Percentiles rank a stretch among this genome's conserved stretches.
phyloP scores from a whole-genome alignment of 2,329 filamentous ascomycete genomes.

The Davidsoniella neocaledoniae region DNA sequence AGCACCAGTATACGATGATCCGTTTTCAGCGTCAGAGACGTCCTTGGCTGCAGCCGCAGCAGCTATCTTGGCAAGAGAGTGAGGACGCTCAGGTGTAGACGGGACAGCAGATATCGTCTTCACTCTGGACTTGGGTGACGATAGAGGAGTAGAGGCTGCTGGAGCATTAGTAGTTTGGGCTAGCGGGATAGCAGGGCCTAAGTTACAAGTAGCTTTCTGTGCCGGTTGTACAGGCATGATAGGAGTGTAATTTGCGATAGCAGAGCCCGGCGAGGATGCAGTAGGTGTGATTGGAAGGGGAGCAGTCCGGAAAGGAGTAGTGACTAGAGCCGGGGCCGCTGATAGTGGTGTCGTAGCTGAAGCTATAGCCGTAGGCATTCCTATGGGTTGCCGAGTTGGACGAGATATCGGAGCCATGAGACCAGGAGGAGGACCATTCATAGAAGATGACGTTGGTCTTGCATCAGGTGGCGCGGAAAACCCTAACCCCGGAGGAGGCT shows the following conservation, averaged over 20 bases:
- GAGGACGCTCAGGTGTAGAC: constrained; percentile 7
- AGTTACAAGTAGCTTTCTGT: neutral
- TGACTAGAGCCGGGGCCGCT: no score
- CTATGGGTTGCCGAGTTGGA: no score
- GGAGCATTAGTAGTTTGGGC: neutral
- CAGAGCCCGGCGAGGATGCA: no score
- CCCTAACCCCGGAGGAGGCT: constrained; percentile 7
- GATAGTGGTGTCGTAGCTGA: no score
- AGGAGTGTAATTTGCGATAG: no score
- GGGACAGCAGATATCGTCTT: constrained; percentile 1
- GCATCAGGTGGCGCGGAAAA: constrained; percentile 18
- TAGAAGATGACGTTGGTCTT: no score
- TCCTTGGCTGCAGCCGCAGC: neutral
- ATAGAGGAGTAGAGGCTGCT: neutral
- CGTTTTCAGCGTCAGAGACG: neutral
- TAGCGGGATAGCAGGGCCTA: neutral
- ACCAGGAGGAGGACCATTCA: constrained; percentile 14
- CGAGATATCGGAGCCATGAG: neutral
- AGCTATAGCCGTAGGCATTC: no score
- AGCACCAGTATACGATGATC: neutral
- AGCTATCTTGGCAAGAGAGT: constrained; percentile 5
- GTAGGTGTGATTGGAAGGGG: no score
- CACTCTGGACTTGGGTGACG: constrained; percentile 17
- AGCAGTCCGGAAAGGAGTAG: no score
- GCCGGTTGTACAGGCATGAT: no score